Evolutionary conservation across 768 basidiomycete species (phyloP).

Genomic region (Boletus rex-veris): DNA sequence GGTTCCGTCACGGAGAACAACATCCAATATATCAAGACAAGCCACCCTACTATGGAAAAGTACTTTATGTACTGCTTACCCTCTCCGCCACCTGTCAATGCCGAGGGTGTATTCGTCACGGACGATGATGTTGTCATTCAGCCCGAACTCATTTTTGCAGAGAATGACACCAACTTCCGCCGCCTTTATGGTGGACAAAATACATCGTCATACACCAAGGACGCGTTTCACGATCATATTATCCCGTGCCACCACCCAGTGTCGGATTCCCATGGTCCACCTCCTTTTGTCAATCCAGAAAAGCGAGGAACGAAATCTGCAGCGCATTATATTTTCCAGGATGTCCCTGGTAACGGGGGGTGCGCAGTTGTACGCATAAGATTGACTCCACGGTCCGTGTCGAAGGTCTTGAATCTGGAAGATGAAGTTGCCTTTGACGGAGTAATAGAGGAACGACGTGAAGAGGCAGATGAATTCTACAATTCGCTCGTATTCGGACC

Average conservation of each 20-base stretch:
- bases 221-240: conserved; percentile 98
- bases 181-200: conserved; percentile 90
- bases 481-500: conserved; percentile 72
- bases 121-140: conserved; percentile 60
- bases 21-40: conserved; percentile 61
- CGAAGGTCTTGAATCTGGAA: conserved; percentile 74
- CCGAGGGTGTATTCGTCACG: conserved; percentile 57
- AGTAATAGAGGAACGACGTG: conserved; percentile 81
- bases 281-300: conserved; percentile 76
- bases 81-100: conserved; percentile 85
- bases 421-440: conserved; percentile 92
- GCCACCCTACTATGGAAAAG: conserved; percentile 71
- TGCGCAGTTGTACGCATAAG: conserved; percentile 94
- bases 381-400: conserved; percentile 72
- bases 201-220: conserved; percentile 81
- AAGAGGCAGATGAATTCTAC: conserved; percentile 98
- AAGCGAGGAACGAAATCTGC: conserved; percentile 88
- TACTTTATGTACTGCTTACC: conserved; percentile 86
- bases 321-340: conserved; percentile 83
- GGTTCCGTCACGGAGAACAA: conserved; percentile 49
- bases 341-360: conserved; percentile 89
- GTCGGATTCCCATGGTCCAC: conserved; percentile 16
- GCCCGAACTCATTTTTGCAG: conserved; percentile 89
- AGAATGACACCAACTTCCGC: conserved; percentile 95
- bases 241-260: conserved; percentile 75